Percentiles rank a stretch among this genome's conserved stretches.
These are phyloP conservation scores for Boletus hoseneyae DNA, from an alignment of 1,284 basidiomycete genomes.

Conservation along the genomic window DNA sequence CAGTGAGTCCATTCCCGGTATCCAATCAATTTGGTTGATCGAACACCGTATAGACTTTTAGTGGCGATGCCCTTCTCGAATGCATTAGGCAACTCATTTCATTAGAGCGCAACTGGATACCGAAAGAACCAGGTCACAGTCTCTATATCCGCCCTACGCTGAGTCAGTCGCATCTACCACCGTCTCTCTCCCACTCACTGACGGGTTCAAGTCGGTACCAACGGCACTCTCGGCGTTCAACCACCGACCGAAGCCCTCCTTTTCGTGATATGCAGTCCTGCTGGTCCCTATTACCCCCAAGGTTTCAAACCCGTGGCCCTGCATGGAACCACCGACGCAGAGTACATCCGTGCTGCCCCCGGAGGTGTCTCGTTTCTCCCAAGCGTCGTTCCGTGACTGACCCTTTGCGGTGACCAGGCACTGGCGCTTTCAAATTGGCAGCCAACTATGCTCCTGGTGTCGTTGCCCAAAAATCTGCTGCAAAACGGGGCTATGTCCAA, in stretches of 20 bases:
- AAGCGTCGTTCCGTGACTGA: constrained; percentile 9
- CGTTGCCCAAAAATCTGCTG: constrained; percentile 84
- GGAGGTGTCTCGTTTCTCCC: constrained; percentile 61
- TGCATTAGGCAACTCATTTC: constrained; percentile 89
- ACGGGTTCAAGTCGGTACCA: constrained; percentile 74
- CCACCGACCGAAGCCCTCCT: constrained; percentile 88
- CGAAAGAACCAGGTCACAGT: constrained; percentile 84
- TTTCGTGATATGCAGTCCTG: constrained; percentile 92
- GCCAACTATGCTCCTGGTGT: constrained; percentile 92
- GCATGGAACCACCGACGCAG: constrained; percentile 74
- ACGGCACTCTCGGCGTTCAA: constrained; percentile 83
- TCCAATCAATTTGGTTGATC: constrained; percentile 3
- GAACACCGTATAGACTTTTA: constrained; percentile 58
- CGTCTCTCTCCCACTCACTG: neutral
- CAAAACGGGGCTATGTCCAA: constrained; percentile 84
- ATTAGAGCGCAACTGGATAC: constrained; percentile 92
- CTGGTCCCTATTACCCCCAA: constrained; percentile 92
- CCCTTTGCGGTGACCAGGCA: constrained; percentile 43
- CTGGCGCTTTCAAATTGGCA: constrained; percentile 89
- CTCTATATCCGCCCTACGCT: constrained; percentile 85
- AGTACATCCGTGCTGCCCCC: constrained; percentile 86
- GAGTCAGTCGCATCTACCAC: constrained; percentile 45
- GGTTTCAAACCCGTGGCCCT: constrained; percentile 97
- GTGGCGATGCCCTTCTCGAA: constrained; percentile 76
- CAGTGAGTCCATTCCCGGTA: constrained; percentile 45